These are phyloP conservation scores for Penicillium sp. DNA, from an alignment of 2,329 filamentous ascomycete genomes.

Conservation along the genomic window DNA sequence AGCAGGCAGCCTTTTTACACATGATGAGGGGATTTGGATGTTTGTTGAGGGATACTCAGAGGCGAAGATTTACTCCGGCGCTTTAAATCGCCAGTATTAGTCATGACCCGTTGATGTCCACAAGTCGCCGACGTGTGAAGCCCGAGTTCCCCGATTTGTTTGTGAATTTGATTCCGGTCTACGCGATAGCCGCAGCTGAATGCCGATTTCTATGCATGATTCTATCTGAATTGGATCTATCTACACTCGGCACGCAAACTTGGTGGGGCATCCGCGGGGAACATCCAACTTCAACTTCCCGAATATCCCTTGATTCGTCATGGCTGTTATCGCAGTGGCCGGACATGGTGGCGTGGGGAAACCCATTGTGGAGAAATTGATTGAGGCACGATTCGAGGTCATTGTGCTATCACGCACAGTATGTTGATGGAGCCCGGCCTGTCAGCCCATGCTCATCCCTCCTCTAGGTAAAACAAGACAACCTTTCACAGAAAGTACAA, in stretches of 20 bases:
- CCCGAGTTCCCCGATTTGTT: constrained; percentile 27
- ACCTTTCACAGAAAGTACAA: constrained; percentile 6
- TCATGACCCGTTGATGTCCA: constrained; percentile 16
- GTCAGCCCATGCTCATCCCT: neutral
- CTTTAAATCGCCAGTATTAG: constrained; percentile 18
- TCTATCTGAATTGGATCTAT: neutral
- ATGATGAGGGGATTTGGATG: constrained; percentile 44
- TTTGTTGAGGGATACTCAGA: neutral
- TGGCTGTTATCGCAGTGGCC: constrained; percentile 49
- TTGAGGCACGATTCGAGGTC: constrained; percentile 38
- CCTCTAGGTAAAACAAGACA: constrained; percentile 3
- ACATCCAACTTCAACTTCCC: neutral
- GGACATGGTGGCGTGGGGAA: constrained; percentile 51
- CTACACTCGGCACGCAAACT: neutral
- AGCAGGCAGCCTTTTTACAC: constrained; percentile 67
- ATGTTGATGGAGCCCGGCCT: constrained; percentile 8
- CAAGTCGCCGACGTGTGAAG: constrained; percentile 23
- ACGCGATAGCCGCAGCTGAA: neutral
- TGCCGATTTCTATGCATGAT: neutral
- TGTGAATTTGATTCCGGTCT: neutral
- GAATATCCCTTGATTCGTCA: constrained; percentile 14
- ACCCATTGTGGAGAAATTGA: constrained; percentile 49
- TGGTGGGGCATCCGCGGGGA: constrained; percentile 4
- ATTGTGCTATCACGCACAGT: constrained; percentile 48
- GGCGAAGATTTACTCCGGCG: neutral